A percentile compares a stretch with the other conserved stretches of the same genome.
phyloP scores from a whole-genome alignment of 768 basidiomycete genomes.

The Multifurca ochricompacta region DNA sequence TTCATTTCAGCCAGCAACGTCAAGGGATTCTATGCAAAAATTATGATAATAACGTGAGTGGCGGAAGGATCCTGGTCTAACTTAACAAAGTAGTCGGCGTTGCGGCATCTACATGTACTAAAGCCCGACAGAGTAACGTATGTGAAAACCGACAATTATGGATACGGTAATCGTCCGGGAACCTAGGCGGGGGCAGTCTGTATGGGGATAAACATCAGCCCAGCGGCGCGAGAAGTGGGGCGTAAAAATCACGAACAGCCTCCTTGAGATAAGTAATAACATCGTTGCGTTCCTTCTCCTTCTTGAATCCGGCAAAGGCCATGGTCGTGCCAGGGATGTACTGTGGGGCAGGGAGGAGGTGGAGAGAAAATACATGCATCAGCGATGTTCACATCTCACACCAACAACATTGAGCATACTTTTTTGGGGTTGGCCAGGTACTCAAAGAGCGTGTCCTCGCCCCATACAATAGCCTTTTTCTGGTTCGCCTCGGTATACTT shows the following conservation, averaged over 20 bases:
- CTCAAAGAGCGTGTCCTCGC: constrained; percentile 84
- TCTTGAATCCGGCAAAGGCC: constrained; percentile 98
- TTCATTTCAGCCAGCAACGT: no score
- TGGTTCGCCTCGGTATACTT: constrained; percentile 93
- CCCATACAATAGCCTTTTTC: constrained; percentile 88
- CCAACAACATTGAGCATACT: constrained; percentile 36
- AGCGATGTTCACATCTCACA: not conserved
- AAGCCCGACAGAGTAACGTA: constrained; percentile 24
- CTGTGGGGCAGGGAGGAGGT: no score
- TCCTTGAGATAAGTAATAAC: constrained; percentile 81
- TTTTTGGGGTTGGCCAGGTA: constrained; percentile 98
- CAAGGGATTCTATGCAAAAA: not conserved
- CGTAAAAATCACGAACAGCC: constrained; percentile 38
- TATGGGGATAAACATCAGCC: not conserved
- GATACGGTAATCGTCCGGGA: constrained; percentile 17
- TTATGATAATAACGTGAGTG: constrained; percentile 7
- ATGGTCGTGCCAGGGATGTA: constrained; percentile 98
- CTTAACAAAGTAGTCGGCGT: not conserved
- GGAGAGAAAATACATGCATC: not conserved
- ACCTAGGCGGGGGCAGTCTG: constrained; percentile 24
- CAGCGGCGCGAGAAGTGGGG: not conserved
- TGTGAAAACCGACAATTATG: constrained; percentile 15
- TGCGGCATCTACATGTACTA: constrained; percentile 32
- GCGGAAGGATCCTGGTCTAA: constrained; percentile 2
- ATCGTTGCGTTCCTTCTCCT: constrained; percentile 95